Evolutionary conservation across 192 early-diverging fungal genomes (phyloP), one percentile per base, ranked within the genome.

Genomic region (Allomyces javanicus): DNA sequence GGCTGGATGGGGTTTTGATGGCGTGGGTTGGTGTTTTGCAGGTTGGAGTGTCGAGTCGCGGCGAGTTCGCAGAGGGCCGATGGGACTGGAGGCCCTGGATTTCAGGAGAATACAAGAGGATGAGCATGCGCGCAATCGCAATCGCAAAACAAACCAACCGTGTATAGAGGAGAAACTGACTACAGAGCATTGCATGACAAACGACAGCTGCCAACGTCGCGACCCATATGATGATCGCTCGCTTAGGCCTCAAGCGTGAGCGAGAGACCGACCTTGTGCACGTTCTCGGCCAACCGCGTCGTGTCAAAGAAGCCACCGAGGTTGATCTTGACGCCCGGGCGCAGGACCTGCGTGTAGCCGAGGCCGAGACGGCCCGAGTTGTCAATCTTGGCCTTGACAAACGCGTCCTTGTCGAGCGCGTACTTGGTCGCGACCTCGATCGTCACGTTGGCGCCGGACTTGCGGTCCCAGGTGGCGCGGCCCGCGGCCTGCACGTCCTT

Each of bases 391-490:
- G 85, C 86, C 68, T 97, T 97, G 73, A 93, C 80, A 68, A 88
- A 94, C 65, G 93, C 87, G 73, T 81, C 79, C 69, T 77, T 77
- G 83, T 97, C 95, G 62, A 97, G 79, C 68, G 83, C 76, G 79
- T 90, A 89, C 85, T 96, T 96, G 80, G 91, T 86, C 72, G 91
- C 95, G 67, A 96, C 84, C 80, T 97, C 95, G 14, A 94, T 81
- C 64, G 82, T 81, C 63, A 88, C 86, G 43, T 75, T 74, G 69
- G 83, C 77, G 72, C 90, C 88, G 68, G 77, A 72, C 63, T 75
- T 73, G 70, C 83, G 79, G 72, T 89, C 85, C 86, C 91, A 99
- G 69, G 86, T 80, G 66, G 94, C 93, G 73, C 88, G 88, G 67
- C 87, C 95, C 75, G 92, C 94, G 67, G 93, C 93, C 80, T 99